Base-by-base conservation (phyloP, 108 stramenopile species). In the Cyclotella cryptica region DNA sequence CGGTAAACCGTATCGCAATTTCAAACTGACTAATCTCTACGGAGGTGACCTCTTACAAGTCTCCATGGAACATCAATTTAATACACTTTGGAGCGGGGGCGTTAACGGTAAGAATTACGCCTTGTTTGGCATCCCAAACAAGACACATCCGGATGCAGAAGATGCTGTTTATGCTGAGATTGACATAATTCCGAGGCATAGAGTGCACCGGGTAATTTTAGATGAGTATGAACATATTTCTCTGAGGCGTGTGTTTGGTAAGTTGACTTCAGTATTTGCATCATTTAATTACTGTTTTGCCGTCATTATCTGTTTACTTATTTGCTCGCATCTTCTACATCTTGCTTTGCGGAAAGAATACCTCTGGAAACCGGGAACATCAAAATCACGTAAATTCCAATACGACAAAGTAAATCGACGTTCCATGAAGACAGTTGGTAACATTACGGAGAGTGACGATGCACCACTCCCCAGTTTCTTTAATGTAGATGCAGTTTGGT, bases 61-160 rank as follows among this genome's bases (percentile, higher is more conserved):
- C 1, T 47, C 59, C 13, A n/a, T 70, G 1, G 59, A 60, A 40
- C 77, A 69, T 53, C 72, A 74, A 42, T 74, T 74, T 17, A 81
- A 74, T 45, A 81, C 80, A 12, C 42, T 81, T 51, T 81, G 80
- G 80, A 74, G 68, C 29, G 80, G 73, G 0, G 80, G 80, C 3
- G 24, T 63, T 3, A 17, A 46, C 47, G 80, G 80, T 0, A 81
- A 81, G 62, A 81, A 81, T 46, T 81, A 74, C 47, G 80, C 80
- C 27, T 39, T 81, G 18, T 81, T 81, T 55, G 45, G 69, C 30
- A 29, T 81, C 10, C 73, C 73, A 3, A 81, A 81, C 30, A 26
- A 9, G 49, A 81, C 80, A 52, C 72, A 81, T 70, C 73, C 68
- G 8, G 60, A 65, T 60, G 67, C 35, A 54, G 60, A 65, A 11